Base-by-base conservation (phyloP, 2,329 filamentous ascomycete genomes). In the Exophiala phaeomuriformis region DNA sequence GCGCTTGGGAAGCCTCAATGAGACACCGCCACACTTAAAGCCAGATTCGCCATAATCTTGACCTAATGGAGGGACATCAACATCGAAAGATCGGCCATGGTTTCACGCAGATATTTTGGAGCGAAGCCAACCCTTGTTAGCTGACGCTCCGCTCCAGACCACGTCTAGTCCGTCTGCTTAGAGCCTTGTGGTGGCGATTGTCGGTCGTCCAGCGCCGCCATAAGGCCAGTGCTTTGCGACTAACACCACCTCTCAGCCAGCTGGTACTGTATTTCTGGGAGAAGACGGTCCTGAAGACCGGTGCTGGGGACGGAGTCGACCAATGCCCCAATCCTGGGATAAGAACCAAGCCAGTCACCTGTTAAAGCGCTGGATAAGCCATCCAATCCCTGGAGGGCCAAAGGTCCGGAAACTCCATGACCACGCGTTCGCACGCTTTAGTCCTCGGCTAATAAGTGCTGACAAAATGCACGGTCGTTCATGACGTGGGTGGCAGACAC, bases 401-500 rank as follows among this genome's bases (percentile, higher is more conserved):
- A 31, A 27, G 33, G 29, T 30, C 41, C 8, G 27, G 51, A 33
- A 30, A 8, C 4, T 30, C 19, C 41, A 28, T 32, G 35, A 41
- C 52, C 52, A 54, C 41, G 52, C 47, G 30, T n/a, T 44, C 48
- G 47, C 49, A 40, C 41, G 47, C 39, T 37, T 43, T 28, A 47
- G 32, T 44, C 19, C 35, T 29, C n/a, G 43, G 29, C 37, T 47
- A 45, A 30, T 12, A 35, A 10, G 27, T 43, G 46, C 50, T 47
- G 50, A 47, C 50, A 50, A 53, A 51, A 43, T 9, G 30, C 49
- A n/a, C 12, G 31, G 37, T 29, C 42, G 9, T 27, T 52, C 41
- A 51, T 47, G 54, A 53, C 54, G 49, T 56, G 54, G n/a, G 50
- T 56, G 53, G 49, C 45, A 56, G 41, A 36, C 9, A 19, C 19